Conservation (phyloP, 1,139 yeast genomes). For the Yamadazyma epiphylla region DNA sequence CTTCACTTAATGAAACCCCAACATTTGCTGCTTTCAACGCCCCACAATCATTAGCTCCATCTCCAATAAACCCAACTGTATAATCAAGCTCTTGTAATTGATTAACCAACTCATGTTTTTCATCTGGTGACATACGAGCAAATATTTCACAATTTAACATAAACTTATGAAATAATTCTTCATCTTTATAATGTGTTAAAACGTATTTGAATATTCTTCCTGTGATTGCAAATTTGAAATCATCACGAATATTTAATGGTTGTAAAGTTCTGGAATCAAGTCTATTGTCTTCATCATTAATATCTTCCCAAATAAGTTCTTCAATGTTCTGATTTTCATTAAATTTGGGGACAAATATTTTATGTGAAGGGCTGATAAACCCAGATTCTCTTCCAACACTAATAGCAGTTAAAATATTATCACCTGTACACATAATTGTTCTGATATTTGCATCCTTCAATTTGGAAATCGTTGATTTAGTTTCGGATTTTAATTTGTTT, state of each 20-base stretch:
- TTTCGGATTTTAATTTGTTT: constrained; percentile 73
- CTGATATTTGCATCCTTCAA: constrained; percentile 67
- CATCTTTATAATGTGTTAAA: constrained; percentile 51
- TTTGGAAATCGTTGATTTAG: constrained; percentile 56
- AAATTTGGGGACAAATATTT: constrained; percentile 70
- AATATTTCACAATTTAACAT: constrained; percentile 73
- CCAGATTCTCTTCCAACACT: constrained; percentile 88
- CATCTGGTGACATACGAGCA: constrained; percentile 99
- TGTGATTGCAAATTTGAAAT: constrained; percentile 74
- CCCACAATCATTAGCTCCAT: constrained; percentile 97
- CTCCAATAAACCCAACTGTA: constrained; percentile 97
- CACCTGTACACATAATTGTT: constrained; percentile 97
- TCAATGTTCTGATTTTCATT: constrained; percentile 29
- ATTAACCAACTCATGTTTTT: constrained; percentile 91
- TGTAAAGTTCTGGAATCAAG: constrained; percentile 63
- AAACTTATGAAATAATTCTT: constrained; percentile 46
- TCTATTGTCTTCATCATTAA: constrained; percentile 46
- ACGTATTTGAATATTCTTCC: constrained; percentile 87
- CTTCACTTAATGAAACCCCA: constrained; percentile 92
- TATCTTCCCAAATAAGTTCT: constrained; percentile 60
- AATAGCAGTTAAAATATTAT: constrained; percentile 87
- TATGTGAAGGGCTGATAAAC: constrained; percentile 43
- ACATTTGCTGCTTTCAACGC: constrained; percentile 97
- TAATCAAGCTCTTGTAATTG: constrained; percentile 80
- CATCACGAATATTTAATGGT: constrained; percentile 34